Evolutionary conservation across 495 filamentous ascomycete genomes (phyloP).

Genomic region (Daldinia grandis): DNA sequence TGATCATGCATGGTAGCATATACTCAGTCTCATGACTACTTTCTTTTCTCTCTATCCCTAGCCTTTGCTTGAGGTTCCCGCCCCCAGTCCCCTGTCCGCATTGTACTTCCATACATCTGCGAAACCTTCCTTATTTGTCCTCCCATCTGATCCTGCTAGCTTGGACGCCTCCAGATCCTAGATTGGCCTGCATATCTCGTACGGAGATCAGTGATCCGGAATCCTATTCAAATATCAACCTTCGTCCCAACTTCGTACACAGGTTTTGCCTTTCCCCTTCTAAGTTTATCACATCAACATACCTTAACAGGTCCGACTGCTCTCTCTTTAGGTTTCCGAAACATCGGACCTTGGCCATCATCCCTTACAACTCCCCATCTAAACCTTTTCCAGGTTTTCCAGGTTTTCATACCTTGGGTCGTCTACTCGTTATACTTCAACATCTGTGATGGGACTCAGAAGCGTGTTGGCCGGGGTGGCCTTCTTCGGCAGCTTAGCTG

Average conservation of each 20-base stretch:
- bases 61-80: conserved; percentile 23
- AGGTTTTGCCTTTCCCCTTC: conserved; percentile 22
- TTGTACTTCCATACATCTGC: conserved; percentile 33
- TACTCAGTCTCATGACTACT: conserved; percentile 36
- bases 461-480: conserved; percentile 41
- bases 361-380: conserved; percentile 18
- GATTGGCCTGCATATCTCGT: conserved; percentile 33
- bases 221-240: conserved; percentile 41
- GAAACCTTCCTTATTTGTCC: conserved; percentile 49
- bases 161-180: conserved; percentile 27
- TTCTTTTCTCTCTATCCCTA: conserved; percentile 36
- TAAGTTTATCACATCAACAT: conserved; percentile 25
- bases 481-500: conserved; percentile 35
- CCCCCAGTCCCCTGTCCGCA: conserved; percentile 39
- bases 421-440: conserved; percentile 26
- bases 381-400: conserved; percentile 27
- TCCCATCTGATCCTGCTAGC: conserved; percentile 42
- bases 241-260: conserved; percentile 25
- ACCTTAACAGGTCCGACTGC: conserved; percentile 3
- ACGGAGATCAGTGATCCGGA: conserved; percentile 26
- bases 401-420: conserved; percentile 20
- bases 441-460: conserved; percentile 41
- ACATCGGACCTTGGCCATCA: conserved; percentile 27
- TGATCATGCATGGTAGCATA: conserved; percentile 36
- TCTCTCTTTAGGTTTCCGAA: conserved; percentile 31